Conservation (phyloP, 306 rosid species). For the Abrus precatorius region DNA sequence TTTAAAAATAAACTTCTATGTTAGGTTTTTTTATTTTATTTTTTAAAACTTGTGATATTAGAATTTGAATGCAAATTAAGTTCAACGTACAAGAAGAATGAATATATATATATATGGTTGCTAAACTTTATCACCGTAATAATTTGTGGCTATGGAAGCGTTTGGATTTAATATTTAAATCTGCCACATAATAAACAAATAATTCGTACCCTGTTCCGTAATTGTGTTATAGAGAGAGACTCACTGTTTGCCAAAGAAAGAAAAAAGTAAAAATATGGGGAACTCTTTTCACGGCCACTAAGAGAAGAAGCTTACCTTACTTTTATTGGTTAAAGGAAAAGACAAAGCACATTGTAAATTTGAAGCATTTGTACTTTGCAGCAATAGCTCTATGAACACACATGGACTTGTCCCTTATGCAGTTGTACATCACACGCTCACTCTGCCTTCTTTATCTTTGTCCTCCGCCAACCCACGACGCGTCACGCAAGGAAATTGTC, state of each 20-base stretch:
- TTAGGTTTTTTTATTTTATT: no score
- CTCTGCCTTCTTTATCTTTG: background rate
- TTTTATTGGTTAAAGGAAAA: slow-evolving; percentile 19
- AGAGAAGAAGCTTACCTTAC: background rate
- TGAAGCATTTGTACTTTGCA: background rate
- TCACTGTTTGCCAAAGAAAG: background rate
- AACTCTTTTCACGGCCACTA: no score
- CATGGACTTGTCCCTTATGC: background rate
- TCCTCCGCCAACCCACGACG: slow-evolving; percentile 2
- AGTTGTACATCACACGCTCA: background rate
- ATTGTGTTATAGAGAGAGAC: no score
- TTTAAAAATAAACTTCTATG: no score
- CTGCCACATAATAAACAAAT: background rate
- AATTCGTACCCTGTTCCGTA: background rate
- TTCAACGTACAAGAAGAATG: no score
- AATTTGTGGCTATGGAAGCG: background rate
- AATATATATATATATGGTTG: no score
- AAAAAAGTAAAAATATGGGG: background rate
- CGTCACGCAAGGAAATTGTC: slow-evolving; percentile 57
- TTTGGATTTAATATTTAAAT: background rate
- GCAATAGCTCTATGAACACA: background rate
- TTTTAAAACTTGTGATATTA: no score
- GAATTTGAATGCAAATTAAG: no score
- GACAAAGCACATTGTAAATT: background rate
- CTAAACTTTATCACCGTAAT: no score